A percentile compares a stretch with the other conserved stretches of the same genome.
These are phyloP conservation scores for Hymenoscyphus albidus DNA, from an alignment of 2,329 filamentous ascomycete species.

Conservation along the genomic window DNA sequence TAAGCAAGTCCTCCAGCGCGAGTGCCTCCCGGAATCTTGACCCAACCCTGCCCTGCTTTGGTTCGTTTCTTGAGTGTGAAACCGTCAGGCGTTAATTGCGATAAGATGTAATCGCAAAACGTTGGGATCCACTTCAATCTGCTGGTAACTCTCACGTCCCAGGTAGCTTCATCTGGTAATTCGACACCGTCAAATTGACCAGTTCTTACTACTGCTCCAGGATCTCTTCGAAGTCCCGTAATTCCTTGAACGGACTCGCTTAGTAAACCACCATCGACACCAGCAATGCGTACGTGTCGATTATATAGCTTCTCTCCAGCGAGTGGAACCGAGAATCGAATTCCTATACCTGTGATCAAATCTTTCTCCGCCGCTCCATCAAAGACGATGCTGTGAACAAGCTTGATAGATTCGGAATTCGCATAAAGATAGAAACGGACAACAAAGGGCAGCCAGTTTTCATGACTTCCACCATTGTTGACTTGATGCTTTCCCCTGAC, in stretches of 20 bases:
- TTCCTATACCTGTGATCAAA: slow-evolving; percentile 52
- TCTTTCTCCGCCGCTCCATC: slow-evolving; percentile 47
- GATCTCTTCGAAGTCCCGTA: slow-evolving; percentile 54
- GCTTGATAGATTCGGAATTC: slow-evolving; percentile 50
- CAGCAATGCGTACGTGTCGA: slow-evolving; percentile 54
- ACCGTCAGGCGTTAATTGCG: slow-evolving; percentile 56
- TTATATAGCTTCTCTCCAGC: slow-evolving; percentile 51
- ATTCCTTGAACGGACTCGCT: slow-evolving; percentile 57
- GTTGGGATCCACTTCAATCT: slow-evolving; percentile 53
- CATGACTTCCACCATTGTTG: slow-evolving; percentile 35
- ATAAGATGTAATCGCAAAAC: slow-evolving; percentile 56
- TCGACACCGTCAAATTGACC: slow-evolving; percentile 48
- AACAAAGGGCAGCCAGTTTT: slow-evolving; percentile 51
- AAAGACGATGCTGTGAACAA: slow-evolving; percentile 54
- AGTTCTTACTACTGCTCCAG: slow-evolving; percentile 44
- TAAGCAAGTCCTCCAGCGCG: slow-evolving; percentile 55
- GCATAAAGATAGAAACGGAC: slow-evolving; percentile 57
- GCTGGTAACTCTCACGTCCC: slow-evolving; percentile 44
- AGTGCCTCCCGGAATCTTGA: slow-evolving; percentile 54
- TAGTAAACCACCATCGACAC: slow-evolving; percentile 51
- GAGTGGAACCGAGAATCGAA: slow-evolving; percentile 54
- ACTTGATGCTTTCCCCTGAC: slow-evolving; percentile 28
- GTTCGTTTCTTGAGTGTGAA: slow-evolving; percentile 59
- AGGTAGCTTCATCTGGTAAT: slow-evolving; percentile 42
- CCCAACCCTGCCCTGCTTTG: slow-evolving; percentile 53